phyloP scores from a whole-genome alignment of 352 stramenopile genomes.

The Aphanomyces invadans region DNA sequence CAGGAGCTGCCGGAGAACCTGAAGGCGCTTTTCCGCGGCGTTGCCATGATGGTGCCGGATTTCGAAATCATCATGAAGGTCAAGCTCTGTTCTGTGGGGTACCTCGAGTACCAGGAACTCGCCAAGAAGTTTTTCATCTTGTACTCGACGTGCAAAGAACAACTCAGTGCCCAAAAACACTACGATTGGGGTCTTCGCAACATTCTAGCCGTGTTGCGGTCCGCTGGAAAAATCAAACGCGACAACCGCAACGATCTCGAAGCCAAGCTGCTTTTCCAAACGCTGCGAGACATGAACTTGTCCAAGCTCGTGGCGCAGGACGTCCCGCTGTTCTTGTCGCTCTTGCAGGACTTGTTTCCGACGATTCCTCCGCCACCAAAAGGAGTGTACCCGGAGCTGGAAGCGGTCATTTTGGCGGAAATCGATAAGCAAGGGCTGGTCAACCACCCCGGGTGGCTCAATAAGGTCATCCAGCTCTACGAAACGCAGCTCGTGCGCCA shows the following conservation, averaged over 20 bases:
- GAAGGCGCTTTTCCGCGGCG: slow-evolving; percentile 89
- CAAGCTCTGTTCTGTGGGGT: slow-evolving; percentile 89
- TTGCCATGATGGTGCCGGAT: slow-evolving; percentile 90
- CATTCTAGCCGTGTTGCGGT: slow-evolving; percentile 84
- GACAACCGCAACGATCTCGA: slow-evolving; percentile 85
- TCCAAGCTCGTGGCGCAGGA: slow-evolving; percentile 98
- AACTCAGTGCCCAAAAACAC: slow-evolving; percentile 88
- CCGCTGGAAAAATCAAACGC: slow-evolving; percentile 86
- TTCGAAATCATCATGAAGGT: slow-evolving; percentile 96
- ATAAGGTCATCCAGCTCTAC: slow-evolving; percentile 97
- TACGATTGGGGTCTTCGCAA: slow-evolving; percentile 90
- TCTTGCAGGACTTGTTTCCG: slow-evolving; percentile 96
- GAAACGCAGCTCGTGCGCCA: slow-evolving; percentile 97
- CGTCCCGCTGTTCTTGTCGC: slow-evolving; percentile 94
- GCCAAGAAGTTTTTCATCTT: slow-evolving; percentile 90
- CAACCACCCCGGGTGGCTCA: slow-evolving; percentile 80
- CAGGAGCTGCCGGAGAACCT: slow-evolving; percentile 98
- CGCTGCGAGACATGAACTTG: slow-evolving; percentile 96
- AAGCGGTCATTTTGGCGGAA: slow-evolving; percentile 73
- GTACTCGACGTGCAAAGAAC: slow-evolving; percentile 88
- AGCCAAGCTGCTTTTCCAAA: slow-evolving; percentile 83
- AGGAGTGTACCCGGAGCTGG: slow-evolving; percentile 94
- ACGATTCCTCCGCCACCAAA: slow-evolving; percentile 86
- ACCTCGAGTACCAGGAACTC: slow-evolving; percentile 89
- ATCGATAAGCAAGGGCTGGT: slow-evolving; percentile 91